Base-by-base conservation (phyloP, 2,329 filamentous ascomycete species). In the Parascedosporium putredinis region DNA sequence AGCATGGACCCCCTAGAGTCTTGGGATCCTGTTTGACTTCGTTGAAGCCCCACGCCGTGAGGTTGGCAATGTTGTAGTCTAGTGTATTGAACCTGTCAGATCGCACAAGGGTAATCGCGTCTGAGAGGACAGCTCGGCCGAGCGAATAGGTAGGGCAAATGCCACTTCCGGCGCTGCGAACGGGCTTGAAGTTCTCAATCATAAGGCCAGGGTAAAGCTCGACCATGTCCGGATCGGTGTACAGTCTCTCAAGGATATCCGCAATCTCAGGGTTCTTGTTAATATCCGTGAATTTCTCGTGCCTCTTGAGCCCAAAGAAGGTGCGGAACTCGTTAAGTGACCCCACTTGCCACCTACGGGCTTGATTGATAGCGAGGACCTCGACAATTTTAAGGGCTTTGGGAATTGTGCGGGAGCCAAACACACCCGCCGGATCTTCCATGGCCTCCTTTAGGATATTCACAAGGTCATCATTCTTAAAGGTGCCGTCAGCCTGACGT, bases 181-280 rank as follows among this genome's bases (percentile, higher is more conserved):
- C 65, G 1, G 69, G 67, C 58, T 81, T 80, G 25, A 68, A 66
- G 48, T 78, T 72, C 58, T 83, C 79, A n/a, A 76, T 67, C 53
- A 85, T 74, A 1, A 86, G 64, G 8, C 83, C 83, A 0, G 83
- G 82, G 57, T 86, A 86, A 5, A 86, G 68, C 58, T 87, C 83
- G 10, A 87, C 78, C 59, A 75, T 76, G 55, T 84, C 81, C 0
- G 80, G 79, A 45, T 81, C 71, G 20, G 74, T 71, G 61, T 84
- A 84, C 10, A 84, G 65, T 55, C 76, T 70, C 52, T 76, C 73
- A 3, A 84, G 68, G 6, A 71, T 66, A 24, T 73, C 66, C 1
- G 73, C 72, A 25, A 83, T 74, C n/a, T 78, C 70, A 2, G 68
- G 66, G 54, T 83, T 69, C 1, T 68, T 64, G 55, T 76, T 82